Evolutionary conservation across 1,284 basidiomycete species (phyloP).

Genomic region (Cutaneotrichosporon arboriforme): DNA sequence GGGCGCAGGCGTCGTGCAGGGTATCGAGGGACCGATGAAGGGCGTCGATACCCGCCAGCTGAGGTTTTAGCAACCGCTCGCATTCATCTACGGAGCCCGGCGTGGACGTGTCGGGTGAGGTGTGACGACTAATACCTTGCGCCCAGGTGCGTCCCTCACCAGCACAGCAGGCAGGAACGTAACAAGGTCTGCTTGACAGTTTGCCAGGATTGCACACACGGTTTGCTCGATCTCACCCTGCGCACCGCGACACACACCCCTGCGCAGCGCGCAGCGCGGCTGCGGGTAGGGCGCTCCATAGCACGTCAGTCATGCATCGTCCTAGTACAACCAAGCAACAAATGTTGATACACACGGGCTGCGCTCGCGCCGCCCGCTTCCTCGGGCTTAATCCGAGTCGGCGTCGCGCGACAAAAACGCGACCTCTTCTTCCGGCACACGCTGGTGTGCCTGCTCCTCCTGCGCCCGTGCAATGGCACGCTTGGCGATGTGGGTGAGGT

Average conservation of each 20-base stretch:
- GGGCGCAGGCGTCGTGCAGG: constrained; percentile 25
- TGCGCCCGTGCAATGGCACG: constrained; percentile 42
- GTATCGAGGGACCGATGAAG: constrained; percentile 45
- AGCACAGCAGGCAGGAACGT: too few species aligned
- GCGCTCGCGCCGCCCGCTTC: not conserved
- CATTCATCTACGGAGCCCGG: too few species aligned
- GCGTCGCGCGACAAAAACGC: constrained; percentile 11
- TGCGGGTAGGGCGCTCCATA: too few species aligned
- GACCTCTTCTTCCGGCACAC: constrained; percentile 16
- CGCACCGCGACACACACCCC: too few species aligned
- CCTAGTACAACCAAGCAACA: not conserved
- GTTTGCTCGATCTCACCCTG: too few species aligned
- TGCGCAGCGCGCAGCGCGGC: too few species aligned
- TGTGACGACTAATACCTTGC: too few species aligned
- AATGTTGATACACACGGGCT: too few species aligned
- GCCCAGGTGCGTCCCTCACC: too few species aligned
- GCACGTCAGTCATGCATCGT: not conserved
- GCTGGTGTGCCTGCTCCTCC: constrained; percentile 18
- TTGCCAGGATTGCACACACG: too few species aligned
- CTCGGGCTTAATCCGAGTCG: not conserved
- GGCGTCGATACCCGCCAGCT: constrained; percentile 45
- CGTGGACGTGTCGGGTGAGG: too few species aligned
- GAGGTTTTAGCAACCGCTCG: constrained; percentile 24
- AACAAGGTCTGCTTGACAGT: too few species aligned
- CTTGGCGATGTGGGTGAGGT: constrained; percentile 50